These are phyloP conservation scores for Mortierella sp. DNA, from an alignment of 371 early-diverging fungal species.

Conservation along the genomic window DNA sequence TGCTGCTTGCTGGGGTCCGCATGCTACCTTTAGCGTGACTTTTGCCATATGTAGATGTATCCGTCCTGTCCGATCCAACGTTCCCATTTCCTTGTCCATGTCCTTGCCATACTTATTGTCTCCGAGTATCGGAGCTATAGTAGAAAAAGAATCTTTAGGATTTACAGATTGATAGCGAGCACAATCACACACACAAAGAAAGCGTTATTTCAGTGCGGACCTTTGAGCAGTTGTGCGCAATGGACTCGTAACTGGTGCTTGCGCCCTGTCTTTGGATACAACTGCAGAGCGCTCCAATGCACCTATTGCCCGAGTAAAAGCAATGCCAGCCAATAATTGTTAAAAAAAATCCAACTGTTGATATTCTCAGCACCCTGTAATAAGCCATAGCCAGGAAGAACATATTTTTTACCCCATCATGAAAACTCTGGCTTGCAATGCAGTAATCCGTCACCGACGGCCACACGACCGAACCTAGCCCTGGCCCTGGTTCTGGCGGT, in stretches of 20 bases:
- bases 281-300: slow-evolving; percentile 9
- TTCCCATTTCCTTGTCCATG: background rate
- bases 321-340: background rate
- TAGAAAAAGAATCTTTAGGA: background rate
- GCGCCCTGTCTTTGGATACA: slow-evolving; percentile 39
- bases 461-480: too few relatives aligned
- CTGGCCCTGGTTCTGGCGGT: too few relatives aligned
- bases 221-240: slow-evolving; percentile 34
- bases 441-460: slow-evolving; percentile 16
- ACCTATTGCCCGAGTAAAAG: background rate
- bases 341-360: background rate
- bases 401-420: slow-evolving; percentile 7
- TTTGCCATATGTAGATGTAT: slow-evolving; percentile 33
- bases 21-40: slow-evolving; percentile 18
- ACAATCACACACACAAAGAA: background rate
- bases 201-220: slow-evolving; percentile 1
- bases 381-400: too few relatives aligned
- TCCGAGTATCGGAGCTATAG: slow-evolving; percentile 39
- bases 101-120: slow-evolving; percentile 17
- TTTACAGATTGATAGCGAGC: background rate
- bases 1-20: too few relatives aligned
- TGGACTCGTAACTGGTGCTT: slow-evolving; percentile 50
- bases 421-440: slow-evolving; percentile 10
- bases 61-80: background rate
- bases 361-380: background rate